A percentile compares a stretch with the other conserved stretches of the same genome.
Evolutionary conservation across 305 asterid genomes (phyloP).

Genomic region (Petunia hybrid): DNA sequence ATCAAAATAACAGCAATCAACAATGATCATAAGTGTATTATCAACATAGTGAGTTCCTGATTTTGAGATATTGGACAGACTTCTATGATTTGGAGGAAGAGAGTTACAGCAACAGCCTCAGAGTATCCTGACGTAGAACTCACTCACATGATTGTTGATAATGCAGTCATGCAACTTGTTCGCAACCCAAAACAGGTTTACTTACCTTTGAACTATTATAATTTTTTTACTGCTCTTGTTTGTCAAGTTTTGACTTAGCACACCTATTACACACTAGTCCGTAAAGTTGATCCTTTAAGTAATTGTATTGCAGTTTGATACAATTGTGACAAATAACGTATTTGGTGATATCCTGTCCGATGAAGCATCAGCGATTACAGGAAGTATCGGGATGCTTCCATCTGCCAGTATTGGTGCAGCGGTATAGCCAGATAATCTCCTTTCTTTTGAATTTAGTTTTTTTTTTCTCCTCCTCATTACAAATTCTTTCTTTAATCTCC

Average conservation of each 20-base stretch:
- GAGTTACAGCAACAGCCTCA: constrained; percentile 71
- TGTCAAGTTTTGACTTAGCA: constrained; percentile 22
- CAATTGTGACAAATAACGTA: constrained; percentile 92
- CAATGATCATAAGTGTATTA: too few species aligned
- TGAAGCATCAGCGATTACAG: constrained; percentile 98
- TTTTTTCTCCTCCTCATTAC: not conserved
- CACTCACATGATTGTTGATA: constrained; percentile 93
- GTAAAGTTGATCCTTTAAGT: constrained; percentile 31
- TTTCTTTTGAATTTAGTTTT: constrained; percentile 19
- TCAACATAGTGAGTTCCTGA: constrained; percentile 24
- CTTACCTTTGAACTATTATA: constrained; percentile 2
- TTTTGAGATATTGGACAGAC: constrained; percentile 58
- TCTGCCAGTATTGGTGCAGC: constrained; percentile 94
- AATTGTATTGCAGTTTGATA: constrained; percentile 79
- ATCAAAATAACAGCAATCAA: too few species aligned
- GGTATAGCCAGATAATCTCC: constrained; percentile 49
- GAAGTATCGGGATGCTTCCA: constrained; percentile 99
- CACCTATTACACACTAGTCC: constrained; percentile 22
- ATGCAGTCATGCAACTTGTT: constrained; percentile 97
- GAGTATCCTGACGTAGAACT: constrained; percentile 93
- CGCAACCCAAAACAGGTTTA: constrained; percentile 94
- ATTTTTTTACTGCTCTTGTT: constrained; percentile 18
- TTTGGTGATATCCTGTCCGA: constrained; percentile 97
- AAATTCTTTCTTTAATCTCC: not conserved
- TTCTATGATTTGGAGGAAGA: constrained; percentile 96